Conservation (phyloP, 2,329 filamentous ascomycete species). For the Monosporascus sp. region DNA sequence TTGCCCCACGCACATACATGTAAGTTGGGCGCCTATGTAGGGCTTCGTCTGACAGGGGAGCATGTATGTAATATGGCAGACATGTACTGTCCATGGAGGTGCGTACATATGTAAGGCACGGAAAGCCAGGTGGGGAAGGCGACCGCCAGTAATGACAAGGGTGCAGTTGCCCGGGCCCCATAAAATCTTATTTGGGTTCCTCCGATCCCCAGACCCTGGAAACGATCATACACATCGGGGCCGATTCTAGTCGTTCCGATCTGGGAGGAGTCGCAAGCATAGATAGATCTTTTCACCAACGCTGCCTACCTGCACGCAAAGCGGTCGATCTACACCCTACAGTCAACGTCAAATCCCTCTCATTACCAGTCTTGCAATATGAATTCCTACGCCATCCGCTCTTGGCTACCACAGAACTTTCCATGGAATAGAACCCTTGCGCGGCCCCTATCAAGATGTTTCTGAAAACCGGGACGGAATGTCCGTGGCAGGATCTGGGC, state of each 20-base stretch:
- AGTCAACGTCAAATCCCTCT: too few relatives aligned
- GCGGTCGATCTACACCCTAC: too few relatives aligned
- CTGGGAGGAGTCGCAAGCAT: background rate
- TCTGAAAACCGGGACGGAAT: background rate
- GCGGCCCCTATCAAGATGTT: background rate
- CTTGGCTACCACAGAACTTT: too few relatives aligned
- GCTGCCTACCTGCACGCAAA: too few relatives aligned
- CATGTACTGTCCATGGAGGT: background rate
- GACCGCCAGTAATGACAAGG: too few relatives aligned
- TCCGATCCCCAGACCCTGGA: conserved; percentile 4
- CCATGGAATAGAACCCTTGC: too few relatives aligned
- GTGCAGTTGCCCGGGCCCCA: background rate
- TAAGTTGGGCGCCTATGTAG: too few relatives aligned
- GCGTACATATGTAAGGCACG: background rate
- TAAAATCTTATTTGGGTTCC: background rate
- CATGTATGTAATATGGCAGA: background rate
- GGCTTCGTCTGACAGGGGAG: too few relatives aligned
- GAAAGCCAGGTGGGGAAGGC: background rate
- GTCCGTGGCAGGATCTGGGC: background rate
- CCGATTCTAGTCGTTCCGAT: background rate
- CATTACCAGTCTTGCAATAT: too few relatives aligned
- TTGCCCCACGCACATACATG: too few relatives aligned
- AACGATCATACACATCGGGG: background rate
- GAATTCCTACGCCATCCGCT: too few relatives aligned
- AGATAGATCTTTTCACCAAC: background rate